These are phyloP conservation scores for Diaporthe sp. DNA, from an alignment of 2,329 filamentous ascomycete species.

Conservation along the genomic window DNA sequence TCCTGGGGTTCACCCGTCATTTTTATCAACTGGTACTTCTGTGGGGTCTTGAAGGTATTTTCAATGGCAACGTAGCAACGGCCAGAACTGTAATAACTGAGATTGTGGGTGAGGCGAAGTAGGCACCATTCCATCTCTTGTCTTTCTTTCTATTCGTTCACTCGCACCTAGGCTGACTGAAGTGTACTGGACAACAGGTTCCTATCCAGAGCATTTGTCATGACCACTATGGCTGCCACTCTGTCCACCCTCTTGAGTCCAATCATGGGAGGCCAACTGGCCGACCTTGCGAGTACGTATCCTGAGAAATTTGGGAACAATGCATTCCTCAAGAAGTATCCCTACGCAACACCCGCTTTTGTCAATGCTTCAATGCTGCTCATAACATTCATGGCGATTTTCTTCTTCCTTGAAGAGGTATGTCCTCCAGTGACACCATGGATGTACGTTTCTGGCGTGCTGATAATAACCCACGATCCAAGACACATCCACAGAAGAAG, in stretches of 20 bases:
- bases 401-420: constrained; percentile 31
- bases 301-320: constrained; percentile 24
- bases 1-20: constrained; percentile 14
- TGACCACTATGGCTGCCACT: constrained; percentile 23
- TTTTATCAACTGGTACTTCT: constrained; percentile 25
- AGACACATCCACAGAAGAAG: constrained; percentile 5
- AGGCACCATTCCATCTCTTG: background rate
- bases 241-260: constrained; percentile 23
- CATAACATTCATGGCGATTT: constrained; percentile 12
- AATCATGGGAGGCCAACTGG: constrained; percentile 13
- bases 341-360: constrained; percentile 18
- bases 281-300: background rate
- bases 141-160: background rate
- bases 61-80: constrained; percentile 23
- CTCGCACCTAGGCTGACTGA: background rate
- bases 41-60: constrained; percentile 23
- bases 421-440: background rate
- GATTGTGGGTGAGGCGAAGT: constrained; percentile 9
- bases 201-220: constrained; percentile 24
- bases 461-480: background rate
- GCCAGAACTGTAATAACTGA: constrained; percentile 23
- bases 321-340: constrained; percentile 1
- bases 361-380: constrained; percentile 23
- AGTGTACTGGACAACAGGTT: background rate
- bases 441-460: background rate